Evolutionary conservation across 1,139 yeast species (phyloP), one percentile per base, ranked within the genome.

Genomic region (Suhomyces bokatorum): DNA sequence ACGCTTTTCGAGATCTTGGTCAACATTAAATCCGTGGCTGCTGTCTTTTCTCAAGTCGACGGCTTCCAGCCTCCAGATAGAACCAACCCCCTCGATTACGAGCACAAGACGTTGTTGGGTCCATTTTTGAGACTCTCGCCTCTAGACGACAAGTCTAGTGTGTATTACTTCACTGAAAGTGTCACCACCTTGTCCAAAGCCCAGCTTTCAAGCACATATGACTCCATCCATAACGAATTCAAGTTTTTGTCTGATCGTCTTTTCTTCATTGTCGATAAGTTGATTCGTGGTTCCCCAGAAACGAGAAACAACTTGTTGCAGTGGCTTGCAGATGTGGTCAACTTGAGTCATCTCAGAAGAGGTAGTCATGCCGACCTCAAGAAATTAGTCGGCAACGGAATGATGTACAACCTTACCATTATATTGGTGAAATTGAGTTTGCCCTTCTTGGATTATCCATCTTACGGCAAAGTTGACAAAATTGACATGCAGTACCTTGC

Each of bases 311-410:
- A 70, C 37, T 61, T 91, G 43, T 66, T 93, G 50, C 63, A 72
- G 43, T 90, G 85, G 76, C 81, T 91, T 63, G 86, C 86, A 2
- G 77, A 75, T 32, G 75, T 90, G 37, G 77, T 89, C 16, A 88
- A 91, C 57, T 73, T 80, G 47, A 90, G 91, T 61, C 97, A 91
- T 65, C 77, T 88, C 56, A 80, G 98, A 65, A 78, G 87, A 54
- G 97, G 97, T 39, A 83, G 87, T 54, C 96, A 87, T 62, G 87
- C 93, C 4, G 85, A 87, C 56, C 77, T 80, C 8, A 69, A 75
- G 15, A 78, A 81, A 44, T 70, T 87, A 42, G 82, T 96, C 1
- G 75, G 89, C 7, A 91, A 91, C 67, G 93, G 91, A 0, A 77
- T 93, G 50, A 86, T 90, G 87, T 73, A 84, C 46, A 93, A 91